Conservation (phyloP, 2,329 filamentous ascomycete species). For the Cryphonectria parasitica region DNA sequence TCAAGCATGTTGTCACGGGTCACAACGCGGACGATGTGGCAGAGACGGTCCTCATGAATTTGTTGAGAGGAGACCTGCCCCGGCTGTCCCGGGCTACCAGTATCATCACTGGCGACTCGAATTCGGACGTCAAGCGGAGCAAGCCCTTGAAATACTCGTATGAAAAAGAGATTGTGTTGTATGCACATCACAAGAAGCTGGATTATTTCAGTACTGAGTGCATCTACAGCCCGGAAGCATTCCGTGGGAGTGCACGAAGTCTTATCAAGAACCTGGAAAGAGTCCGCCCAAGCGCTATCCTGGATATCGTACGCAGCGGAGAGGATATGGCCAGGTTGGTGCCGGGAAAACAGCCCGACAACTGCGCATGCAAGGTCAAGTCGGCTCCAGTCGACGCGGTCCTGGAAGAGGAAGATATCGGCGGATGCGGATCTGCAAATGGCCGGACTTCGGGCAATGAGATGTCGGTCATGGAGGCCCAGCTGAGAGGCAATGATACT, state of each 20-base stretch:
- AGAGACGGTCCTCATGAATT: conserved; percentile 97
- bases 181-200: conserved; percentile 93
- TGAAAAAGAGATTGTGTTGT: conserved; percentile 98
- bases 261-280: conserved; percentile 95
- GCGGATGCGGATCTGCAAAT: conserved; percentile 76
- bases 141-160: conserved; percentile 98
- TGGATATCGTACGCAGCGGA: conserved; percentile 92
- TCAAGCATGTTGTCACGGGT: conserved; percentile 93
- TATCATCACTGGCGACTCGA: conserved; percentile 78
- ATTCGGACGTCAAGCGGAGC: conserved; percentile 89
- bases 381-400: conserved; percentile 39
- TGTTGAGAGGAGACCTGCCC: conserved; percentile 86
- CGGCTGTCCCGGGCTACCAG: conserved; percentile 86
- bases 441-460: conserved; percentile 71
- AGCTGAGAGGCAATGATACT: conserved; percentile 66
- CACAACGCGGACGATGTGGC: conserved; percentile 98
- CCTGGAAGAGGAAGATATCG: conserved; percentile 61
- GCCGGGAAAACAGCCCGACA: conserved; percentile 57
- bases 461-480: conserved; percentile 81
- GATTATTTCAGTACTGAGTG: conserved; percentile 99
- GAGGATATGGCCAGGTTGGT: conserved; percentile 96
- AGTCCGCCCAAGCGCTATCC: conserved; percentile 88
- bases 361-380: conserved; percentile 52
- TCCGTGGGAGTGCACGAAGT: conserved; percentile 86
- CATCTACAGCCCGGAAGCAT: conserved; percentile 97